These are phyloP conservation scores for Chrysoporthe deuterocubensis DNA, from an alignment of 2,329 filamentous ascomycete species.

Conservation along the genomic window DNA sequence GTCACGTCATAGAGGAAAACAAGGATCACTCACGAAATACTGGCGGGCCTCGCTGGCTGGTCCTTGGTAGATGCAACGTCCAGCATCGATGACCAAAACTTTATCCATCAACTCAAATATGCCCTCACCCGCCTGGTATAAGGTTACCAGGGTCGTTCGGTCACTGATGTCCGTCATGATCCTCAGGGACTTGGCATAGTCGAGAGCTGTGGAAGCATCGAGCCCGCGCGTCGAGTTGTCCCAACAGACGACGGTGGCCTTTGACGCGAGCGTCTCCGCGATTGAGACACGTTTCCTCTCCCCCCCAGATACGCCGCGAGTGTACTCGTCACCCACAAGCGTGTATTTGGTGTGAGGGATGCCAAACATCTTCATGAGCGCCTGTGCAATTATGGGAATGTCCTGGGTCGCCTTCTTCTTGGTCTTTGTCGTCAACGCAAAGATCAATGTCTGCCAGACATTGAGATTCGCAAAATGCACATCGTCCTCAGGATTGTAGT, in stretches of 20 bases:
- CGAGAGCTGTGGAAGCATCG: constrained; percentile 67
- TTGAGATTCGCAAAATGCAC: constrained; percentile 66
- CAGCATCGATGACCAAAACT: constrained; percentile 69
- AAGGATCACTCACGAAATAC: constrained; percentile 60
- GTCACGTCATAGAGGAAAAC: neutral
- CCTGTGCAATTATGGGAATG: constrained; percentile 60
- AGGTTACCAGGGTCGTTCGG: constrained; percentile 62
- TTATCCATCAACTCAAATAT: constrained; percentile 71
- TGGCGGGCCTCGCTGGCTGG: constrained; percentile 61
- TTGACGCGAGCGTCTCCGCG: constrained; percentile 67
- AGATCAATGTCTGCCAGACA: constrained; percentile 68
- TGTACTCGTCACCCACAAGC: constrained; percentile 69
- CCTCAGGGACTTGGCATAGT: constrained; percentile 67
- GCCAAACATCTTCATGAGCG: constrained; percentile 68
- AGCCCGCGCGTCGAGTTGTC: constrained; percentile 71
- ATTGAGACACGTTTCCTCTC: constrained; percentile 78
- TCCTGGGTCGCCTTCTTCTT: constrained; percentile 65
- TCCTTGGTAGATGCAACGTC: constrained; percentile 71
- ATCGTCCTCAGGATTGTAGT: constrained; percentile 67
- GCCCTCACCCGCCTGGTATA: constrained; percentile 66
- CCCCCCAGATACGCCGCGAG: constrained; percentile 65
- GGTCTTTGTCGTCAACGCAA: constrained; percentile 68
- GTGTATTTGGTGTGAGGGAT: constrained; percentile 70
- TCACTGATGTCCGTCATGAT: constrained; percentile 69
- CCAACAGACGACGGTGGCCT: constrained; percentile 72